Conservation (phyloP, 2,329 filamentous ascomycete genomes). For the Paecilomyces fulvus region DNA sequence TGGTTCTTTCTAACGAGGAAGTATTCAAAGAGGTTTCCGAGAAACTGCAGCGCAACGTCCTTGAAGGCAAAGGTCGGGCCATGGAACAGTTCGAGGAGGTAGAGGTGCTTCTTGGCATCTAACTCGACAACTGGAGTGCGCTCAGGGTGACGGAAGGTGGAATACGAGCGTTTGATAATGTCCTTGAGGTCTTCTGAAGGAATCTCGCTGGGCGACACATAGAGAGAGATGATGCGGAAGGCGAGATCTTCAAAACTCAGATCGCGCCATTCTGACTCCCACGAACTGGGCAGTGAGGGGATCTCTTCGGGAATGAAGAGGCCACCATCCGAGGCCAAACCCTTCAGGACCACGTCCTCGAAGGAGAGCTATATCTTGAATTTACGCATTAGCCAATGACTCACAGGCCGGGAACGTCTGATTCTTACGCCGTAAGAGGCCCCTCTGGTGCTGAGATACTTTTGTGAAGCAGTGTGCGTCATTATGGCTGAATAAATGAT, state of each 20-base stretch:
- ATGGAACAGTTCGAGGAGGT: slow-evolving; percentile 91
- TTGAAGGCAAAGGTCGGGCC: slow-evolving; percentile 95
- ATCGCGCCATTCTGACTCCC: slow-evolving; percentile 65
- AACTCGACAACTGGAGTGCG: slow-evolving; percentile 74
- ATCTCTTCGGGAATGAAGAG: slow-evolving; percentile 83
- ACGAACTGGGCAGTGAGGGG: slow-evolving; percentile 54
- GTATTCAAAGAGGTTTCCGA: slow-evolving; percentile 75
- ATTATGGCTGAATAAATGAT: slow-evolving; percentile 4
- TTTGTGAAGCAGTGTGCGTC: slow-evolving; percentile 22
- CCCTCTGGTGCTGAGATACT: slow-evolving; percentile 25
- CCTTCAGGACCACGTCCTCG: slow-evolving; percentile 83
- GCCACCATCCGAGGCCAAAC: slow-evolving; percentile 76
- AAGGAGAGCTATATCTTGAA: slow-evolving; percentile 54
- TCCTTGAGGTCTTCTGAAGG: slow-evolving; percentile 68
- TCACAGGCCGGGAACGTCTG: not conserved
- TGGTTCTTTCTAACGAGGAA: slow-evolving; percentile 38
- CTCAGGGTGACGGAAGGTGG: slow-evolving; percentile 73
- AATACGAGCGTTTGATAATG: slow-evolving; percentile 78
- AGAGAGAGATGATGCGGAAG: slow-evolving; percentile 75
- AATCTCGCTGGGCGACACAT: slow-evolving; percentile 78
- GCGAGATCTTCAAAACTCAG: slow-evolving; percentile 75
- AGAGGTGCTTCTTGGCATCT: slow-evolving; percentile 60
- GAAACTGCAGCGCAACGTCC: slow-evolving; percentile 84
- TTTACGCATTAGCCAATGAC: not conserved
- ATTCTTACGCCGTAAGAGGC: slow-evolving; percentile 20